A percentile compares a stretch with the other conserved stretches of the same genome.
These are phyloP conservation scores for Arabidopsis thaliana DNA, from an alignment of 345 rosid genomes.

Conservation along the genomic window TAIR10.1 NC_003071.7:9212501-9213000, in stretches of 20 bases:
- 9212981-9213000: not conserved
- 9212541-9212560: not conserved
- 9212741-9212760: constrained; percentile 9
- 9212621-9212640: constrained; percentile 95
- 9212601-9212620: constrained; percentile 60
- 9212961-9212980: constrained; percentile 33
- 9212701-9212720: not conserved
- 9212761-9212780: constrained; percentile 16
- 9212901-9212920: constrained; percentile 16
- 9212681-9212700: constrained; percentile 76
- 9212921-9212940: constrained; percentile 7
- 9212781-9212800: not conserved
- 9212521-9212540: not conserved
- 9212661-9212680: constrained; percentile 77
- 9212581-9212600: not conserved
- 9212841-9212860: constrained; percentile 11
- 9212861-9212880: not conserved
- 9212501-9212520: constrained; percentile 83
- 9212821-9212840: not conserved
- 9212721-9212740: constrained; percentile 12
- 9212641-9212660: constrained; percentile 71
- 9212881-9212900: not conserved
- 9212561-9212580: not conserved
- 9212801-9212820: constrained; percentile 12
- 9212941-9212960: constrained; percentile 15